A percentile compares a stretch with the other conserved stretches of the same genome.
These are phyloP conservation scores for Solanum rostratum DNA, from an alignment of 257 asterid species.

Conservation along the genomic window DNA sequence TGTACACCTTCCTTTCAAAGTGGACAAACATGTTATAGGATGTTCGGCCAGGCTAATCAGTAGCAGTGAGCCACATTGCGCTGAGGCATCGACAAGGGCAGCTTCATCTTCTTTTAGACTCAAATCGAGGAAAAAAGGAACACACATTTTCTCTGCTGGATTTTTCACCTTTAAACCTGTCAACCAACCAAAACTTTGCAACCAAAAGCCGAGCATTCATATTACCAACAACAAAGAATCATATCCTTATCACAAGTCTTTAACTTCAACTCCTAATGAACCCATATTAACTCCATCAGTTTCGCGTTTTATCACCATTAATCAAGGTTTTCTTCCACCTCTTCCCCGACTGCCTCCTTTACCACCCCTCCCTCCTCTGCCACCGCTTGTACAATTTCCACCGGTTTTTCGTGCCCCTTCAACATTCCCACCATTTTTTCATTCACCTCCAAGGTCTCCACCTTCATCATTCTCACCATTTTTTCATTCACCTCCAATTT, in stretches of 20 bases:
- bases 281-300: background rate
- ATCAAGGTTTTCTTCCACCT: conserved; percentile 23
- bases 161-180: conserved; percentile 50
- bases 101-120: conserved; percentile 37
- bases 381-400: conserved; percentile 25
- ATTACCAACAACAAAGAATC: background rate
- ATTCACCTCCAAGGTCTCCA: conserved; percentile 12
- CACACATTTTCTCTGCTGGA: conserved; percentile 66
- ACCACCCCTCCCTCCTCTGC: conserved; percentile 47
- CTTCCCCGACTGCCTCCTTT: conserved; percentile 30
- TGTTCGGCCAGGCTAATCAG: conserved; percentile 60
- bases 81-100: conserved; percentile 45
- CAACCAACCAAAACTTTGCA: conserved; percentile 43
- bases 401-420: conserved; percentile 16
- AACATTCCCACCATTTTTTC: conserved; percentile 19
- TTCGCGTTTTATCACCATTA: conserved; percentile 5
- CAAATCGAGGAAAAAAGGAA: conserved; percentile 40
- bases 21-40: conserved; percentile 48
- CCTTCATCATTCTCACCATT: conserved; percentile 34
- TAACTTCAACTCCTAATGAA: conserved; percentile 23
- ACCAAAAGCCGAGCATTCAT: conserved; percentile 30
- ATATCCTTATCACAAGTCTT: background rate
- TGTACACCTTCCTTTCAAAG: conserved; percentile 46
- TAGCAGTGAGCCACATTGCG: conserved; percentile 57
- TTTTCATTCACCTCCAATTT: background rate